Base-by-base conservation (phyloP, 164 flowering plant species). In the Chloranthus sessilifolius region DNA sequence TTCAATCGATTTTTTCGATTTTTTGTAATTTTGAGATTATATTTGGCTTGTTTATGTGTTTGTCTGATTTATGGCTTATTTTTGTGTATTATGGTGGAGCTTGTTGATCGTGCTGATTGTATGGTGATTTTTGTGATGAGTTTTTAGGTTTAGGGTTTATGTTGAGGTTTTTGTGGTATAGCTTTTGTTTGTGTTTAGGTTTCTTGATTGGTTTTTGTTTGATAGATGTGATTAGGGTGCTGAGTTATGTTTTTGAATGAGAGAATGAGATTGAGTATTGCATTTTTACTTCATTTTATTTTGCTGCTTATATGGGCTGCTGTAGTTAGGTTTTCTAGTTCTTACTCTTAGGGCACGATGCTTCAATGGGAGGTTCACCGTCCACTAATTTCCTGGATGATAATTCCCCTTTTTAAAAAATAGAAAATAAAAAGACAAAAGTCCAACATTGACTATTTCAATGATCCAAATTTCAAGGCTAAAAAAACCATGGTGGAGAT, bases 221-320 rank as follows among this genome's bases (percentile, higher is more conserved):
- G 0, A 12, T 39, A 16, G 46, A 36, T 28, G 25, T 17, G 46
- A 19, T 40, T 52, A 25, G 56, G 43, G 30, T n/a, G n/a, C n/a
- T n/a, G n/a, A n/a, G n/a, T n/a, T n/a, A n/a, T n/a, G n/a, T n/a
- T 25, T 50, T 49, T 38, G 43, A 15, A 21, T 42, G 10, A 25
- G 5, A 37, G 16, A n/a, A n/a, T n/a, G n/a, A n/a, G n/a, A n/a
- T n/a, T n/a, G n/a, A n/a, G n/a, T n/a, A n/a, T n/a, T n/a, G n/a
- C n/a, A n/a, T n/a, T n/a, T n/a, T n/a, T n/a, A n/a, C n/a, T n/a
- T n/a, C n/a, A n/a, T n/a, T n/a, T n/a, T n/a, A n/a, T n/a, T n/a
- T n/a, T n/a, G n/a, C n/a, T n/a, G n/a, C n/a, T n/a, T n/a, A n/a
- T n/a, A n/a, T n/a, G n/a, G n/a, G n/a, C n/a, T n/a, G n/a, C n/a